Evolutionary conservation across 192 early-diverging fungal genomes (phyloP).

Genomic region (Jimgerdemannia flammicorona): DNA sequence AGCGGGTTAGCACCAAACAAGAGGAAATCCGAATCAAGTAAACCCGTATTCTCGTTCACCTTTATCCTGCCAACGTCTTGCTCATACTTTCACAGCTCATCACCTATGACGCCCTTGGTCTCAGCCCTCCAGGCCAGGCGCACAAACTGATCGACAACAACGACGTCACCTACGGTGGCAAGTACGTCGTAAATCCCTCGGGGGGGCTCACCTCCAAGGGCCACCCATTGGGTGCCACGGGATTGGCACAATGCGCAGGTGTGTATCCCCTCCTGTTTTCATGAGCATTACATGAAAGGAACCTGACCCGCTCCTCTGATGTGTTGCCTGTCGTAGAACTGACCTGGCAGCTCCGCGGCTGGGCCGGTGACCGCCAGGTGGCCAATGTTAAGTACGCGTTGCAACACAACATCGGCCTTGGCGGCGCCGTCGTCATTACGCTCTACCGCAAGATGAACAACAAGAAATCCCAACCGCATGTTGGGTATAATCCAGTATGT

Average conservation of each 20-base stretch:
- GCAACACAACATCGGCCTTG: conserved; percentile 74
- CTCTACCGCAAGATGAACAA: conserved; percentile 54
- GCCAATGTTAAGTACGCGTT: conserved; percentile 58
- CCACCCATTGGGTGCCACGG: conserved; percentile 74
- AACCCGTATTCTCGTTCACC: no score
- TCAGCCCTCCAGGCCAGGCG: conserved; percentile 63
- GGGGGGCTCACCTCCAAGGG: conserved; percentile 77
- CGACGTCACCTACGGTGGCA: conserved; percentile 58
- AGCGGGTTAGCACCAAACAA: no score
- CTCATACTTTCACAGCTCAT: conserved; percentile 39
- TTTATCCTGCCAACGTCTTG: neutral
- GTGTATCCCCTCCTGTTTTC: neutral
- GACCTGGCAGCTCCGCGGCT: conserved; percentile 58
- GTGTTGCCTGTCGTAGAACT: conserved; percentile 22
- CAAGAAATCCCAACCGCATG: conserved; percentile 31
- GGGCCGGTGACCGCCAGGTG: conserved; percentile 66
- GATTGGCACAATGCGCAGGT: conserved; percentile 70
- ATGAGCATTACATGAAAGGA: conserved; percentile 5
- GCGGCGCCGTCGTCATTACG: conserved; percentile 66
- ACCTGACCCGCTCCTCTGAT: conserved; percentile 5
- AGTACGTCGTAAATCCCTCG: conserved; percentile 67
- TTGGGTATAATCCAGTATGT: conserved; percentile 49
- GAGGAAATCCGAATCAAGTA: no score
- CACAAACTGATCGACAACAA: conserved; percentile 51
- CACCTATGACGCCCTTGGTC: conserved; percentile 70